Percentiles rank a stretch among this genome's conserved stretches.
Conservation (phyloP, 345 rosid genomes). For the Arabidopsis suecica region DNA sequence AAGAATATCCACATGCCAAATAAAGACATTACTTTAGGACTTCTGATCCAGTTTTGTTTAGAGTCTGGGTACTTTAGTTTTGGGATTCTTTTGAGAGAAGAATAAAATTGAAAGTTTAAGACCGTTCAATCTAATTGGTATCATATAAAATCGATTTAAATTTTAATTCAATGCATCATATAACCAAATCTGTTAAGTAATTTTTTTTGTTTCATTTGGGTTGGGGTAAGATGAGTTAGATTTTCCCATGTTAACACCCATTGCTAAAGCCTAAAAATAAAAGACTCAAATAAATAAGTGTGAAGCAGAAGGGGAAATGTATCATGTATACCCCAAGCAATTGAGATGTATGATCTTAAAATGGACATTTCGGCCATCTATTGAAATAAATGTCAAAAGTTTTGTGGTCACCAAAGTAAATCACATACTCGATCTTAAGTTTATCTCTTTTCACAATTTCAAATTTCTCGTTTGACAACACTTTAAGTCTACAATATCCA, state of each 20-base stretch:
- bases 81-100: no score
- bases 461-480: slow-evolving; percentile 22
- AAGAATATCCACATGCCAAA: no score
- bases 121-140: no score
- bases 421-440: slow-evolving; percentile 12
- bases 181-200: not conserved
- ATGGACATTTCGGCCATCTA: slow-evolving; percentile 24
- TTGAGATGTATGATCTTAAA: slow-evolving; percentile 37
- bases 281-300: slow-evolving; percentile 4
- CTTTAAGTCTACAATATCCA: slow-evolving; percentile 18
- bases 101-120: no score
- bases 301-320: slow-evolving; percentile 24
- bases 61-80: no score
- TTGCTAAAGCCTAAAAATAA: slow-evolving; percentile 10
- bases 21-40: no score
- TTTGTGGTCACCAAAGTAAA: slow-evolving; percentile 18
- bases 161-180: not conserved
- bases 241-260: not conserved
- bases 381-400: slow-evolving; percentile 11
- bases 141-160: not conserved
- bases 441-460: slow-evolving; percentile 4
- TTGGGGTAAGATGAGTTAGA: not conserved
- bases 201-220: no score
- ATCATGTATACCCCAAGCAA: slow-evolving; percentile 33
- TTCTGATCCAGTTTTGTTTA: no score